Evolutionary conservation across 2,329 filamentous ascomycete genomes (phyloP).

Genomic region (Colletotrichum salicis): DNA sequence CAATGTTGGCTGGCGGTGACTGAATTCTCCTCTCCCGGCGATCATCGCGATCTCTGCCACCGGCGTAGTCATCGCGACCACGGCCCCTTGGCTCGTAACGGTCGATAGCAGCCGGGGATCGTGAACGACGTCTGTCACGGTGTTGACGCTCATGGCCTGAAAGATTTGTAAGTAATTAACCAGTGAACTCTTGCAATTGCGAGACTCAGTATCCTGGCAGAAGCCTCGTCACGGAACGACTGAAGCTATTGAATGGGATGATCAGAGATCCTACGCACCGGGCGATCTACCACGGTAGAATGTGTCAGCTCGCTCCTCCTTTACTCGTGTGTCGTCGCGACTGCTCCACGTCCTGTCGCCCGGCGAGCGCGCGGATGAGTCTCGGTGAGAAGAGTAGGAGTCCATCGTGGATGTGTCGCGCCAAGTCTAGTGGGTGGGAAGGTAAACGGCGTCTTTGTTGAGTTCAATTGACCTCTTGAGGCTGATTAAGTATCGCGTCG

Average conservation of each 20-base stretch:
- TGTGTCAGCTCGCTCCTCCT: conserved; percentile 66
- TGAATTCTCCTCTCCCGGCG: conserved; percentile 63
- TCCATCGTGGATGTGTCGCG: conserved; percentile 56
- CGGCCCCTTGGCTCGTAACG: conserved; percentile 79
- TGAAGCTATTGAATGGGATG: neutral
- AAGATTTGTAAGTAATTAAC: conserved; percentile 30
- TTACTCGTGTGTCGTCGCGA: conserved; percentile 62
- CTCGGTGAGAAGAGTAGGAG: conserved; percentile 64
- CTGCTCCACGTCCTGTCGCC: conserved; percentile 61
- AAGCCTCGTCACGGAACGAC: neutral
- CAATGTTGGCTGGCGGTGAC: conserved; percentile 77
- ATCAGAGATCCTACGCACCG: conserved; percentile 62
- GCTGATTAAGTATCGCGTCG: conserved; percentile 38
- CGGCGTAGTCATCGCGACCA: conserved; percentile 73
- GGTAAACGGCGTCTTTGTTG: conserved; percentile 4
- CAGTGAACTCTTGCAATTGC: neutral
- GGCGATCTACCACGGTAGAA: conserved; percentile 77
- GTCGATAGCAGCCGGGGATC: conserved; percentile 78
- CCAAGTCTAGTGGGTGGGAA: neutral
- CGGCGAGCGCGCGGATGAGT: conserved; percentile 63
- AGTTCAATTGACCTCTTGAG: conserved; percentile 27
- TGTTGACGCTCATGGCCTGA: conserved; percentile 64
- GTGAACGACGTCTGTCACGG: conserved; percentile 71
- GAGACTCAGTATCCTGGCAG: neutral
- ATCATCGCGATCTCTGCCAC: conserved; percentile 67